Evolutionary conservation across 2,329 filamentous ascomycete genomes (phyloP).

Genomic region (Sphaerostilbella broomeana): DNA sequence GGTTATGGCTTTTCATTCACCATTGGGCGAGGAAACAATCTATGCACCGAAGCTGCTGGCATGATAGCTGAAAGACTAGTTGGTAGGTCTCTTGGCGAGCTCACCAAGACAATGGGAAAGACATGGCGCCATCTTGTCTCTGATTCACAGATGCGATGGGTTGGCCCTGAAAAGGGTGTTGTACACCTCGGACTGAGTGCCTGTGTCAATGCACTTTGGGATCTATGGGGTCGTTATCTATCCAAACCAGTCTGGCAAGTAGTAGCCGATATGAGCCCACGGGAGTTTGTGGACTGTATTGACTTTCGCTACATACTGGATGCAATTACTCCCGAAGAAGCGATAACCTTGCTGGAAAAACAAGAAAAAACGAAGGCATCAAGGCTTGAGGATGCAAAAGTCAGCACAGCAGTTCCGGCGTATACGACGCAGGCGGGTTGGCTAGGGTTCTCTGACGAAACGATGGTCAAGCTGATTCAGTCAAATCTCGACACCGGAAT

Average conservation of each 20-base stretch:
- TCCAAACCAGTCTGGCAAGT: slow-evolving; percentile 85
- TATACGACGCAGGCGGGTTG: slow-evolving; percentile 88
- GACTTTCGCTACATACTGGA: slow-evolving; percentile 93
- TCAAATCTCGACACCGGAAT: slow-evolving; percentile 73
- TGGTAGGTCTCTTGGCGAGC: slow-evolving; percentile 66
- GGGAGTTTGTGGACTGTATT: slow-evolving; percentile 79
- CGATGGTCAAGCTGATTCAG: slow-evolving; percentile 67
- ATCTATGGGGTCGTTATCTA: slow-evolving; percentile 84
- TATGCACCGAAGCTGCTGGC: slow-evolving; percentile 72
- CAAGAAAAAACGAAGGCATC: slow-evolving; percentile 60
- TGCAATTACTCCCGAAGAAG: slow-evolving; percentile 78
- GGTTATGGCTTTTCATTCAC: slow-evolving; percentile 84
- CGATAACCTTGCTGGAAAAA: slow-evolving; percentile 61
- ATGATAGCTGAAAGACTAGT: slow-evolving; percentile 74
- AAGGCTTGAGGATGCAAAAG: slow-evolving; percentile 65
- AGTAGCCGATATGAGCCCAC: slow-evolving; percentile 79
- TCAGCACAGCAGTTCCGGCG: slow-evolving; percentile 70
- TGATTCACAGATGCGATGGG: slow-evolving; percentile 87
- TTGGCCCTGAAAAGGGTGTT: slow-evolving; percentile 88
- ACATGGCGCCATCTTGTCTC: slow-evolving; percentile 88
- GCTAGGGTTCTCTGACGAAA: slow-evolving; percentile 83
- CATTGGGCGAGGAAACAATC: slow-evolving; percentile 84
- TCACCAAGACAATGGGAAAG: slow-evolving; percentile 75
- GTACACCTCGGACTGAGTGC: slow-evolving; percentile 86
- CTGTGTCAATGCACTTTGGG: slow-evolving; percentile 90